phyloP scores from a whole-genome alignment of 1,139 yeast genomes.

The Tardiomyces depauwii region DNA sequence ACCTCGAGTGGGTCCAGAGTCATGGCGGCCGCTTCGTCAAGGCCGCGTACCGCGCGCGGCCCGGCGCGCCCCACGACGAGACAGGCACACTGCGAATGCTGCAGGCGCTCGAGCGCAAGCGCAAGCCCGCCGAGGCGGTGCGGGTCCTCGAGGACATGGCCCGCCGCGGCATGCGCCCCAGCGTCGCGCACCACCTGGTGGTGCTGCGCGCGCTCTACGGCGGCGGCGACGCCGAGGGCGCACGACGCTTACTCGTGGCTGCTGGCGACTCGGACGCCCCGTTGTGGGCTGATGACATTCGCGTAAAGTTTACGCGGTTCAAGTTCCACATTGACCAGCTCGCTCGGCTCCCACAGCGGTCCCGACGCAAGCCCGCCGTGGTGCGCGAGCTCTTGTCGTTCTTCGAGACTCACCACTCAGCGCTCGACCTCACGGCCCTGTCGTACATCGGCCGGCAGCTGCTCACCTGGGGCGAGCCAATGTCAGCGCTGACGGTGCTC shows the following conservation, averaged over 20 bases:
- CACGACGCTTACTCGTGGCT: background rate
- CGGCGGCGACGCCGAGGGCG: background rate
- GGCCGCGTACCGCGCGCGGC: background rate
- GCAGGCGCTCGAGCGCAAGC: conserved; percentile 4
- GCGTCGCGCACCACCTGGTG: conserved; percentile 10
- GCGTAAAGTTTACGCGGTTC: conserved; percentile 3
- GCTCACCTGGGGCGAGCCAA: conserved; percentile 7
- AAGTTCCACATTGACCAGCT: conserved; percentile 2
- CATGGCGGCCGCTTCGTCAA: background rate
- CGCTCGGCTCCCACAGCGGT: conserved; percentile 2
- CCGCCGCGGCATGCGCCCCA: conserved; percentile 8
- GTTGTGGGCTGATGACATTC: conserved; percentile 4
- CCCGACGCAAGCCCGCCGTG: conserved; percentile 3
- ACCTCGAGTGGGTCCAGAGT: background rate
- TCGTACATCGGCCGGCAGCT: conserved; percentile 12
- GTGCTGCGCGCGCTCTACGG: conserved; percentile 7
- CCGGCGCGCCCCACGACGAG: conserved; percentile 4
- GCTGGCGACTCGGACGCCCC: conserved; percentile 4
- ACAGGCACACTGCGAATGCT: conserved; percentile 5
- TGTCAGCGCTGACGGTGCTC: conserved; percentile 9
- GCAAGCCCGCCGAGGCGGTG: conserved; percentile 8
- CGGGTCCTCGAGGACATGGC: conserved; percentile 9
- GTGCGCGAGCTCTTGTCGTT: background rate
- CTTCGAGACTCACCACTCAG: background rate
- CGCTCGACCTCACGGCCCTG: conserved; percentile 6